Conservation (phyloP, 495 filamentous ascomycete species). For the Polyplosphaeria fusca region DNA sequence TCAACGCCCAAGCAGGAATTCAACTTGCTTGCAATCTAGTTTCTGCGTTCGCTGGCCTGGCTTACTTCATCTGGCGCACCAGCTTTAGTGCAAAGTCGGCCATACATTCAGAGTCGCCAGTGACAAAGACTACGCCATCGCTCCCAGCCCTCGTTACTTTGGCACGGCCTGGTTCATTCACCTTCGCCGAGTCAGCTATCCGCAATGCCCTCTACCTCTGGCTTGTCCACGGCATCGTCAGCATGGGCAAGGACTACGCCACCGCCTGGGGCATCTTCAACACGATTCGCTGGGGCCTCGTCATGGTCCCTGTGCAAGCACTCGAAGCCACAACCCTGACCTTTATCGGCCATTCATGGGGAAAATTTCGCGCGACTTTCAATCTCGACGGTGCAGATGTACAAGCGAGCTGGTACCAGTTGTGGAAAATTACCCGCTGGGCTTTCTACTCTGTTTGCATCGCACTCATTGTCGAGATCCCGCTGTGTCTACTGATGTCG, state of each 20-base stretch:
- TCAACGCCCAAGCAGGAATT: constrained; percentile 63
- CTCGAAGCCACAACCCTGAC: constrained; percentile 62
- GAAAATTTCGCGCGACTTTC: constrained; percentile 50
- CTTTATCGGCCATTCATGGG: constrained; percentile 70
- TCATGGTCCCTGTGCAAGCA: constrained; percentile 71
- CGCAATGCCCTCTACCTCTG: constrained; percentile 71
- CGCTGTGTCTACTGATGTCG: constrained; percentile 61
- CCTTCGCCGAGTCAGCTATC: constrained; percentile 61
- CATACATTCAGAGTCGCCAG: not conserved
- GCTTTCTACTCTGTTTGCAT: constrained; percentile 53
- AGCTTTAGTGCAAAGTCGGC: constrained; percentile 10
- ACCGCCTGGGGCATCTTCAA: constrained; percentile 76
- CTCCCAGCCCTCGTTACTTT: constrained; percentile 51
- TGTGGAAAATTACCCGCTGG: constrained; percentile 50
- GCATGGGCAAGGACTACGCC: constrained; percentile 60
- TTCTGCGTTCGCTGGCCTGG: constrained; percentile 56
- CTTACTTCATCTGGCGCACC: constrained; percentile 56
- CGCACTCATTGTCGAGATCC: constrained; percentile 57
- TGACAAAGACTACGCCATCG: constrained; percentile 35
- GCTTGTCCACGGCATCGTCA: constrained; percentile 63
- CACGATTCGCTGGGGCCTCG: constrained; percentile 73
- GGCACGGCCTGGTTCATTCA: constrained; percentile 54
- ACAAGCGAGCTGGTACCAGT: not conserved
- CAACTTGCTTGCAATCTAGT: constrained; percentile 59
- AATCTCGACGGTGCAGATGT: constrained; percentile 42